Evolutionary conservation across 2,329 filamentous ascomycete genomes (phyloP).

Genomic region (Clarireedia hainanense): DNA sequence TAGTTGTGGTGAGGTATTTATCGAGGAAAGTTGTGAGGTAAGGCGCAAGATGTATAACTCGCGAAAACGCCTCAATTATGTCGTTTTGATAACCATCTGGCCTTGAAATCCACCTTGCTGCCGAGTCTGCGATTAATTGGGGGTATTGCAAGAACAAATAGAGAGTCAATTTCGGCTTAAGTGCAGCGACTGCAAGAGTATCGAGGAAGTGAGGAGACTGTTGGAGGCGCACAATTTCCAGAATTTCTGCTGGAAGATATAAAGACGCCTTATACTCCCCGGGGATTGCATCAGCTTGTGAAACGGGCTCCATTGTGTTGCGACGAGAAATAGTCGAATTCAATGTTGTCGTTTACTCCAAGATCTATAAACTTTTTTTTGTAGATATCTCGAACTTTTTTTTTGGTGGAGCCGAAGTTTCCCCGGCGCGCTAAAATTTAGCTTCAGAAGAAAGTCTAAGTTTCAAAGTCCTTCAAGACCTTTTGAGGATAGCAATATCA

Average conservation of each 20-base stretch:
- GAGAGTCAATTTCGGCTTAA: slow-evolving; percentile 64
- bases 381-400: slow-evolving; percentile 13
- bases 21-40: slow-evolving; percentile 69
- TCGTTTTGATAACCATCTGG: slow-evolving; percentile 19
- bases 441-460: slow-evolving; percentile 8
- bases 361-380: slow-evolving; percentile 5
- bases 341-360: slow-evolving; percentile 1
- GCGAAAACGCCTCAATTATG: slow-evolving; percentile 65
- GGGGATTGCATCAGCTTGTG: slow-evolving; percentile 48
- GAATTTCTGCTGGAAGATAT: slow-evolving; percentile 62
- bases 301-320: slow-evolving; percentile 18
- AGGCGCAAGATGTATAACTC: slow-evolving; percentile 74
- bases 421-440: slow-evolving; percentile 12
- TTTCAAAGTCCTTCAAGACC: slow-evolving; percentile 18
- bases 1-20: slow-evolving; percentile 30
- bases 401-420: slow-evolving; percentile 2
- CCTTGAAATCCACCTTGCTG: slow-evolving; percentile 66
- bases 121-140: slow-evolving; percentile 70
- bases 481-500: slow-evolving; percentile 2
- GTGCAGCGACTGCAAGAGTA: slow-evolving; percentile 59
- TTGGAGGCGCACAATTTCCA: slow-evolving; percentile 56
- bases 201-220: slow-evolving; percentile 61
- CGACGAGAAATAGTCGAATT: not conserved
- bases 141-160: slow-evolving; percentile 68
- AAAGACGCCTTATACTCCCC: slow-evolving; percentile 44